Conservation (phyloP, 2,329 filamentous ascomycete genomes). For the Pseudodiploospora longispora region DNA sequence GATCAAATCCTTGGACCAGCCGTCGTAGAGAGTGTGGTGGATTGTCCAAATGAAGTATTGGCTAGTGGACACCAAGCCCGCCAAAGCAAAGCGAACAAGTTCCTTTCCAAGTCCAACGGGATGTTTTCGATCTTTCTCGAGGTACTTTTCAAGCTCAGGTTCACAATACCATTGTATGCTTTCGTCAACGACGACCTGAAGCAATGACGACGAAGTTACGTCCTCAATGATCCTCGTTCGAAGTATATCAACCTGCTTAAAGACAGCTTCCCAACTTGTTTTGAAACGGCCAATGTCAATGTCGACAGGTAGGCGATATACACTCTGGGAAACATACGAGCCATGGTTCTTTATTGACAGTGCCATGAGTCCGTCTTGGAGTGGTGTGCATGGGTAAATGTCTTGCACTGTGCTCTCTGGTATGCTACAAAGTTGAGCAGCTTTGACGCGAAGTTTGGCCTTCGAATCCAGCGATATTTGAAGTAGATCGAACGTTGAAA, state of each 20-base stretch:
- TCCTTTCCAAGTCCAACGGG: not conserved
- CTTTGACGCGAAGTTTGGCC: not conserved
- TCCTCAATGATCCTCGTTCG: constrained; percentile 1
- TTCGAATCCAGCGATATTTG: not conserved
- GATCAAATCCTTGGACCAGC: constrained; percentile 32
- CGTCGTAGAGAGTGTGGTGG: constrained; percentile 40
- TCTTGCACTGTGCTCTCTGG: constrained; percentile 17
- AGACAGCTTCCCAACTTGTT: constrained; percentile 6
- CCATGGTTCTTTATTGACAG: constrained; percentile 14
- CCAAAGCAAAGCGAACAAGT: not conserved
- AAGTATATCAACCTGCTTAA: not conserved
- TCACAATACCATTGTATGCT: not conserved
- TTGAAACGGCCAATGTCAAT: constrained; percentile 1
- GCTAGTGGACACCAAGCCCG: not conserved
- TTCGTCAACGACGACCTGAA: constrained; percentile 1
- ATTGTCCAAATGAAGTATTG: constrained; percentile 1
- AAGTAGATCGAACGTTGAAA: not conserved
- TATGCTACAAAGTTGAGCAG: not conserved
- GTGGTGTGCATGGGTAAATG: constrained; percentile 26
- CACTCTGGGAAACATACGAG: not conserved
- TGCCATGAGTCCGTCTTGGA: constrained; percentile 29
- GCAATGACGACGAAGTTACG: not conserved
- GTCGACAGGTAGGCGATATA: not conserved
- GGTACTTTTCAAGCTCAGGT: not conserved
- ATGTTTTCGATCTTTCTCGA: not conserved